These are phyloP conservation scores for Stramenopiles sp. DNA, from an alignment of 352 stramenopile species.

Conservation along the genomic window DNA sequence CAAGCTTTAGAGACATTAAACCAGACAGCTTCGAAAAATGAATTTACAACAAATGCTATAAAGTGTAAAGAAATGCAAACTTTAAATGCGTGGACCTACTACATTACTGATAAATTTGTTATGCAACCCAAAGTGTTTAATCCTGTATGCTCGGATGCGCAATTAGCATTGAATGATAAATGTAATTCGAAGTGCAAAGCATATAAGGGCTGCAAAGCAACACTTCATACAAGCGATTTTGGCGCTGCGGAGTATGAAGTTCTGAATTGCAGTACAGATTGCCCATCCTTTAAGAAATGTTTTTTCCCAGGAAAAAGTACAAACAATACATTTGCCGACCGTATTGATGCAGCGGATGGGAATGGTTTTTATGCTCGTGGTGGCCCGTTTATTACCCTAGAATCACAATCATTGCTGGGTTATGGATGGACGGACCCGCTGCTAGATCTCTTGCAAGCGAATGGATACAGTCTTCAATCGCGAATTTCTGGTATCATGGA, in stretches of 20 bases:
- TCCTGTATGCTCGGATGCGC: not conserved
- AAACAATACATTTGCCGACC: not conserved
- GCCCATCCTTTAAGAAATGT: not conserved
- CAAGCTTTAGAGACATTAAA: too few species aligned
- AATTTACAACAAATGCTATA: too few species aligned
- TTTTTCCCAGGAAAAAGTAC: too few species aligned
- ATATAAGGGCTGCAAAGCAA: not conserved
- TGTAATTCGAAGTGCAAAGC: not conserved
- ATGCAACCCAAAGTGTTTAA: not conserved
- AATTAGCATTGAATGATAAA: not conserved
- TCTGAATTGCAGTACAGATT: not conserved
- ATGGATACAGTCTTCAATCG: not conserved
- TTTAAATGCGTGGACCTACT: not conserved
- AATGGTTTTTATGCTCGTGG: too few species aligned
- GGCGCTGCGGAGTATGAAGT: too few species aligned
- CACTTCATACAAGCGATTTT: not conserved
- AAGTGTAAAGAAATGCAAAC: conserved; percentile 1
- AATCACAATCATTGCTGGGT: not conserved
- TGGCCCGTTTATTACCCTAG: not conserved
- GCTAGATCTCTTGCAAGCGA: not conserved
- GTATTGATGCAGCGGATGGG: not conserved
- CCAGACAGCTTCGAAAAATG: too few species aligned
- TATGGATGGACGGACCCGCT: not conserved
- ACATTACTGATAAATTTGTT: not conserved
- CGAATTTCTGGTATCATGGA: not conserved